phyloP scores from a whole-genome alignment of 257 asterid genomes.

The Solanum pinnatisectum region DNA sequence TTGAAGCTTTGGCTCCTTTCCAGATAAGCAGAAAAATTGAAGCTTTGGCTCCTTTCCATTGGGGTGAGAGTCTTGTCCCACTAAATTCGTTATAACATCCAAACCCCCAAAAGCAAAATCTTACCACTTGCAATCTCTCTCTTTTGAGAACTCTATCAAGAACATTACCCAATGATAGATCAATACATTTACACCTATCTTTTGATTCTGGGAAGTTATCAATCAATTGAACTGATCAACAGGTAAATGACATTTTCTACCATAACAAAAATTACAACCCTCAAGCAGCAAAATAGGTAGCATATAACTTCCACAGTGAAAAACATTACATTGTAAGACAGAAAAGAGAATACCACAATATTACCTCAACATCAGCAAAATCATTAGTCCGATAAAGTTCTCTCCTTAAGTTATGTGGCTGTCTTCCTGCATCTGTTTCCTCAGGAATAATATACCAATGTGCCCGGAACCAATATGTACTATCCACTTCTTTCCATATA shows the following conservation, averaged over 20 bases:
- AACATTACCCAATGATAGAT: not conserved
- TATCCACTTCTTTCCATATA: conserved; percentile 90
- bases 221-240: not conserved
- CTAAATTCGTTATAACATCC: not conserved
- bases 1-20: not conserved
- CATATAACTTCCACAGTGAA: not conserved
- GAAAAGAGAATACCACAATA: not conserved
- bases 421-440: conserved; percentile 87
- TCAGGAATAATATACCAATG: conserved; percentile 84
- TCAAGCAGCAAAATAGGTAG: not conserved
- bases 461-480: conserved; percentile 68
- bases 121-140: not conserved
- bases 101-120: not conserved
- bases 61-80: not conserved
- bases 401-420: conserved; percentile 84
- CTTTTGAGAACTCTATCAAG: not conserved
- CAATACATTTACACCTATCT: not conserved
- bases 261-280: not conserved
- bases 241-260: not conserved
- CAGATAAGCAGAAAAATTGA: not conserved
- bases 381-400: conserved; percentile 81
- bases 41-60: not conserved
- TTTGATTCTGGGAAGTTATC: not conserved
- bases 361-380: conserved; percentile 75
- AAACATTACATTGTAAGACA: not conserved